A percentile compares a stretch with the other conserved stretches of the same genome.
Conservation (phyloP, 176 grass and related monocot genomes). For the Oryza meyeriana region DNA sequence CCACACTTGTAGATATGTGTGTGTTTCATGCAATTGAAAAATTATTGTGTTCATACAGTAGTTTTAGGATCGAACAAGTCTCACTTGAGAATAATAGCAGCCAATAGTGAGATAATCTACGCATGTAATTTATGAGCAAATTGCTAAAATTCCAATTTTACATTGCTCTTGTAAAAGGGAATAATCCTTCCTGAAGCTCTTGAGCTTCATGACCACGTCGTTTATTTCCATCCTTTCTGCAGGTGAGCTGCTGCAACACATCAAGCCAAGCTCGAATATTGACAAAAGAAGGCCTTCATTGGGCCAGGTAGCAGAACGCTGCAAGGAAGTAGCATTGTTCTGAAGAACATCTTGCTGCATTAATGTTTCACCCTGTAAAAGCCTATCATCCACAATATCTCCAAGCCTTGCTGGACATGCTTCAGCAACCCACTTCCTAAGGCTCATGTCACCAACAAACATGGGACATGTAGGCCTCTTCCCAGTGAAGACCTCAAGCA, state of each 20-base stretch:
- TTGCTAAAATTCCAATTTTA: neutral
- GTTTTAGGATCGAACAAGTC: no score
- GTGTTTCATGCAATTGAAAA: no score
- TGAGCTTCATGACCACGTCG: neutral
- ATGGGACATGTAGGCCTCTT: conserved; percentile 26
- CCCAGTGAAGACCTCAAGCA: conserved; percentile 32
- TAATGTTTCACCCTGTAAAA: neutral
- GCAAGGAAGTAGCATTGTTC: neutral
- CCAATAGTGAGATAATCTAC: no score
- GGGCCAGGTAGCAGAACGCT: no score
- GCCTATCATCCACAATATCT: neutral
- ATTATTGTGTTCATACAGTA: no score
- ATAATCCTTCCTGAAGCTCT: neutral
- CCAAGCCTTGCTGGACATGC: neutral
- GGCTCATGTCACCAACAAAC: conserved; percentile 15
- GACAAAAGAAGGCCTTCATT: neutral
- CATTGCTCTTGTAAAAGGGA: neutral
- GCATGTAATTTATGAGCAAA: neutral
- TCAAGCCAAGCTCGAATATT: neutral
- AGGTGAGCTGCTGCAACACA: neutral
- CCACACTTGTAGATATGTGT: no score
- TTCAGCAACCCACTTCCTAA: conserved; percentile 22
- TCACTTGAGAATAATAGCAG: no score
- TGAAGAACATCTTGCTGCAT: neutral
- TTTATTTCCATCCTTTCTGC: neutral